Evolutionary conservation across 495 filamentous ascomycete species (phyloP).

Genomic region (Aspergillus funiculosus): DNA sequence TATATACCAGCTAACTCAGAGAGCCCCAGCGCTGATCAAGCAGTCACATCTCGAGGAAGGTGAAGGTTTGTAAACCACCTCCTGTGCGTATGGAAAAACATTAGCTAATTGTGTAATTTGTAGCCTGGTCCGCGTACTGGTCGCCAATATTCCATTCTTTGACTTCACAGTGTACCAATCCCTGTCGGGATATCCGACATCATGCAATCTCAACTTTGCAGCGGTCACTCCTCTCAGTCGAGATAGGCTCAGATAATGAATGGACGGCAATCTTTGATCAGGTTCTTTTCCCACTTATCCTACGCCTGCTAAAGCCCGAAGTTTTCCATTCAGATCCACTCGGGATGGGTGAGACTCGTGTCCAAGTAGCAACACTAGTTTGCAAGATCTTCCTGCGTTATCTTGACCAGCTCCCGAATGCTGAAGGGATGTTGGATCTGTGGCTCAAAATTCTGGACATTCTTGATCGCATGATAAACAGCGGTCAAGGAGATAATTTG

Average conservation of each 20-base stretch:
- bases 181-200: constrained; percentile 87
- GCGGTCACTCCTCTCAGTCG: constrained; percentile 72
- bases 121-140: constrained; percentile 98
- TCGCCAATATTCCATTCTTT: constrained; percentile 86
- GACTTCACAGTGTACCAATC: constrained; percentile 86
- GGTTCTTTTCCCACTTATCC: constrained; percentile 91
- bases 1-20: constrained; percentile 70
- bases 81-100: constrained; percentile 12
- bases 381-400: constrained; percentile 97
- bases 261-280: constrained; percentile 95
- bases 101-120: constrained; percentile 1
- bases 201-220: constrained; percentile 85
- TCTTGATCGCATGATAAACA: constrained; percentile 95
- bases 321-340: constrained; percentile 86
- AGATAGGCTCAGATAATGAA: constrained; percentile 76
- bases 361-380: constrained; percentile 83
- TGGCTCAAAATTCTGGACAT: constrained; percentile 92
- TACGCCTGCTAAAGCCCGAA: constrained; percentile 86
- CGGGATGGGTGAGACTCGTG: constrained; percentile 93
- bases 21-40: constrained; percentile 79
- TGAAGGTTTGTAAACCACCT: constrained; percentile 53
- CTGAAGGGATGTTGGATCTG: constrained; percentile 87
- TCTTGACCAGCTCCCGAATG: constrained; percentile 73
- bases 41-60: constrained; percentile 86
- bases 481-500: constrained; percentile 83